Base-by-base conservation (phyloP, 2,329 filamentous ascomycete species). In the Aspergillus eucalypticola region DNA sequence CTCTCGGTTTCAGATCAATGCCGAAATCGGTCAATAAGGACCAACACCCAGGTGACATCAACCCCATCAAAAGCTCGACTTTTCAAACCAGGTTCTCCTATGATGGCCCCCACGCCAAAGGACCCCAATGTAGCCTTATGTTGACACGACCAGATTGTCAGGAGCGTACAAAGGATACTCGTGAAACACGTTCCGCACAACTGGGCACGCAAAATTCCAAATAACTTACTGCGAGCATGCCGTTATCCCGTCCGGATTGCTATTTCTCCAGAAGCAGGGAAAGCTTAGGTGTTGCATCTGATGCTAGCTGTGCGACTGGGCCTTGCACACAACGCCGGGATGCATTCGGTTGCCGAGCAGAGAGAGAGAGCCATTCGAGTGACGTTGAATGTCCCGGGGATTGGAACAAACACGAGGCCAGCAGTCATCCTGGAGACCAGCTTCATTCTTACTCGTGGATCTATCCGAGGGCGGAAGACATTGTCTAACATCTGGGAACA, bases 281-380 rank as follows among this genome's bases (percentile, higher is more conserved):
- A 55, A 55, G 53, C 53, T 55, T 55, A 35, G 42, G n/a, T 35
- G 41, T 55, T 23, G 42, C 53, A 55, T 41, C 53, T 55, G 39
- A 46, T 55, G n/a, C 29, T 44, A 29, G 32, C 29, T 44, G 27
- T 15, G 11, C 39, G 5, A 55, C 39, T 42, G n/a, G n/a, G 25
- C 10, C 19, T 41, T n/a, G 25, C 19, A 19, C 39, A 27, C 21
- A 46, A 25, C 7, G 19, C 53, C 17, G 42, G 53, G 53, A 55
- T 55, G 17, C 41, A 44, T 44, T 25, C n/a, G 39, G 39, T 35
- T 17, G 53, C 41, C 27, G 15, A 35, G 41, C 1, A 38, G 44
- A 27, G 0, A 27, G 0, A 27, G 25, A 27, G 25, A 25, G 25
- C 29, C 17, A 23, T 29, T 55, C 29, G 39, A 32, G 39, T 25